Base-by-base conservation (phyloP, 2,329 filamentous ascomycete genomes). In the Cladosporium sp. region DNA sequence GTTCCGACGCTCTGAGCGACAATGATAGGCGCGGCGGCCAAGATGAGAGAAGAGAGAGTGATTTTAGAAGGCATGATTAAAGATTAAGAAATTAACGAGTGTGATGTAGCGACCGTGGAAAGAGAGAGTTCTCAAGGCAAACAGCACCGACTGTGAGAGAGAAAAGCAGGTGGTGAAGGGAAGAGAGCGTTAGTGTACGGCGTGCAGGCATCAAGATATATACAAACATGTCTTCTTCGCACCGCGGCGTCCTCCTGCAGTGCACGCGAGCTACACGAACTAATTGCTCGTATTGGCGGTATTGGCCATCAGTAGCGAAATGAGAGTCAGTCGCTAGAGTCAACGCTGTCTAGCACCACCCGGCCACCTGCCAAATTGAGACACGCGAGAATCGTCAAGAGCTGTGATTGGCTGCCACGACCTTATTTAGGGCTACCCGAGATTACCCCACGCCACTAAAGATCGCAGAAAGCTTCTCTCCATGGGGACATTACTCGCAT, bases 31-130 rank as follows among this genome's bases (percentile, higher is more conserved):
- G 26, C 57, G 38, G 66, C 64, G 44, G 68, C 66, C 55, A 69
- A 34, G 21, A 70, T 26, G 57, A 67, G 54, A 24, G 66, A 59
- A 65, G 70, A 64, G 54, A 70, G 52, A 70, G 57, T 59, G 34
- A 47, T 3, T 21, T 41, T 59, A 14, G 57, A 30, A 30, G 26
- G 28, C 57, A 59, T 59, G 57, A 47, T 59, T 44, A 47, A 11
- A 11, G 24, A 59, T 47, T 59, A 59, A n/a, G n/a, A 59, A 28
- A 47, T 44, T 44, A 59, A 59, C 6, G 57, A 59, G 57, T 59
- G 55, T 58, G 21, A 58, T 58, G n/a, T 58, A 58, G 34, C 55
- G 55, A 58, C 18, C 21, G 57, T 59, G 57, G 2, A 47, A 12
- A n/a, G 41, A 21, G 36, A 18, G 7, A 32, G 1, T 28, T 47